Conservation (phyloP, 1,284 basidiomycete species). For the Phellinidium pouzarii region DNA sequence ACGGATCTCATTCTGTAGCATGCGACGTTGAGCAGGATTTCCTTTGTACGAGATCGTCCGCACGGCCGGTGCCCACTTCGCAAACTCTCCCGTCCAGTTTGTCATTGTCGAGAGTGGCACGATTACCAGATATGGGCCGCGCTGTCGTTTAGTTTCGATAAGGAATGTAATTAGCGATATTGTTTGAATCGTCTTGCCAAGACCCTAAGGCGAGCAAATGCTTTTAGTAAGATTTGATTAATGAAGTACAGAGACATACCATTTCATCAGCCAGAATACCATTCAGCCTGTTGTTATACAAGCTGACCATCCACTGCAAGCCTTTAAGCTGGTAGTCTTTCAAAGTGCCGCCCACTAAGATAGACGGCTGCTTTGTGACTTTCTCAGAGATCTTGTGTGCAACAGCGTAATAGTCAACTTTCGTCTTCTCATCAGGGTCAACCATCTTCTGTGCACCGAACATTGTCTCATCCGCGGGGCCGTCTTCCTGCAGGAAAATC, state of each 20-base stretch:
- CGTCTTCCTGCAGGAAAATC: conserved; percentile 50
- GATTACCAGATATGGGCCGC: conserved; percentile 95
- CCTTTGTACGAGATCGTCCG: conserved; percentile 90
- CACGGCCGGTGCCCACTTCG: conserved; percentile 92
- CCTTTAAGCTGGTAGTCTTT: conserved; percentile 94
- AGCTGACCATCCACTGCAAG: conserved; percentile 96
- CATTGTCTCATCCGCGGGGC: conserved; percentile 78
- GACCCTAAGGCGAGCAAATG: conserved; percentile 55
- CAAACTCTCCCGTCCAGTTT: conserved; percentile 97
- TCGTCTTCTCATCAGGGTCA: conserved; percentile 69
- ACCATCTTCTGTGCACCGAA: conserved; percentile 76
- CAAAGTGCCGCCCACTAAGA: conserved; percentile 80
- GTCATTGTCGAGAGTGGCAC: conserved; percentile 98
- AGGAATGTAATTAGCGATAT: conserved; percentile 96
- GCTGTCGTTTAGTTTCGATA: conserved; percentile 87
- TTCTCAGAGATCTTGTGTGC: conserved; percentile 93
- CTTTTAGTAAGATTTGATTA: conserved; percentile 18
- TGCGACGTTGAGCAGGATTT: conserved; percentile 75
- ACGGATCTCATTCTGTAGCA: conserved; percentile 68
- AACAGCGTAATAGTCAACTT: conserved; percentile 95
- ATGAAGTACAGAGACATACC: conserved; percentile 45
- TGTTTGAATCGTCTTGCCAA: conserved; percentile 94
- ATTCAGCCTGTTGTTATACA: conserved; percentile 98
- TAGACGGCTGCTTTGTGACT: conserved; percentile 73
- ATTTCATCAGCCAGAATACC: conserved; percentile 98